These are phyloP conservation scores for Mycena sp. DNA, from an alignment of 1,284 basidiomycete species.

Conservation along the genomic window DNA sequence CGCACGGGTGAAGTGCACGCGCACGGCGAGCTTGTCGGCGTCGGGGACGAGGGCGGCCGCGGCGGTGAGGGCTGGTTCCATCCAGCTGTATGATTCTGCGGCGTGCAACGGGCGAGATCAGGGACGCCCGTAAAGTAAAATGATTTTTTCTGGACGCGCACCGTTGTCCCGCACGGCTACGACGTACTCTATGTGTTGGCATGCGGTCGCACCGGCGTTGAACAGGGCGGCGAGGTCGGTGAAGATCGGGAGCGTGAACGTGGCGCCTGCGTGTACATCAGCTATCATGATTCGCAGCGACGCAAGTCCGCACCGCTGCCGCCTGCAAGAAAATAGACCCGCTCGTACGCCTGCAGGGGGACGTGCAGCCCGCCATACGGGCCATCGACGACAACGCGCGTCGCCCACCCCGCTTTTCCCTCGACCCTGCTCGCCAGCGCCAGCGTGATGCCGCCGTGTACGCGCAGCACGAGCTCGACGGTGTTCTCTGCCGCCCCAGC, in stretches of 20 bases:
- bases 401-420: constrained; percentile 21
- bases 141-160: constrained; percentile 16
- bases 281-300: not conserved
- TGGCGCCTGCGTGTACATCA: constrained; percentile 33
- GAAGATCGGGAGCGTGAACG: constrained; percentile 41
- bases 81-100: constrained; percentile 37
- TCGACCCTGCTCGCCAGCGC: constrained; percentile 34
- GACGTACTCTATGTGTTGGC: constrained; percentile 37
- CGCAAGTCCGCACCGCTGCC: constrained; percentile 45
- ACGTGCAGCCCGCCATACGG: constrained; percentile 50
- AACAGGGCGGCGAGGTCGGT: constrained; percentile 35
- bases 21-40: constrained; percentile 14
- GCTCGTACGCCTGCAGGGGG: constrained; percentile 42
- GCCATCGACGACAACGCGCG: constrained; percentile 49
- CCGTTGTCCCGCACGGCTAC: constrained; percentile 36
- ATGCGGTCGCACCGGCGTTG: constrained; percentile 21
- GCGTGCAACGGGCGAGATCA: not conserved
- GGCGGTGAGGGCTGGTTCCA: constrained; percentile 28
- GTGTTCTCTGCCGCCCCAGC: not conserved
- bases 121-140: not conserved
- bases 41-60: constrained; percentile 1
- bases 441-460: constrained; percentile 43
- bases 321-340: constrained; percentile 48
- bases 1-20: constrained; percentile 25
- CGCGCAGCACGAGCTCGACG: constrained; percentile 39